These are phyloP conservation scores for Globisporangium cylindrosporum DNA, from an alignment of 352 stramenopile genomes.

Conservation along the genomic window DNA sequence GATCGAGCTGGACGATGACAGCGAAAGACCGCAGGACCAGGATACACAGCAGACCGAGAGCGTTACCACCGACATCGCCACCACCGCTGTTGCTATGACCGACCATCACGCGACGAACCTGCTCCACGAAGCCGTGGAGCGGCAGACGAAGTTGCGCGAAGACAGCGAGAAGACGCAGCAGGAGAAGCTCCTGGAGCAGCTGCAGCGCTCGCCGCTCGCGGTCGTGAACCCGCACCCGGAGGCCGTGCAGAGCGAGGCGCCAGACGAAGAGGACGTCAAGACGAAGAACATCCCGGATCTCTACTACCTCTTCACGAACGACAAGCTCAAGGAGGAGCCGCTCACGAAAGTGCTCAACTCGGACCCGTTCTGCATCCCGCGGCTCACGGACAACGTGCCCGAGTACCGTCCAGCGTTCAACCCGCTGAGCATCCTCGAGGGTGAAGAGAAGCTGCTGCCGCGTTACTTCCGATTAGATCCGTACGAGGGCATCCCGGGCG, in stretches of 20 bases:
- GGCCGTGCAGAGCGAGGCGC: slow-evolving; percentile 14
- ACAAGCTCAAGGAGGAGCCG: slow-evolving; percentile 56
- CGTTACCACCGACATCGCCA: too few species aligned
- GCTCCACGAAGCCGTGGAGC: slow-evolving; percentile 20
- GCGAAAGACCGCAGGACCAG: neutral
- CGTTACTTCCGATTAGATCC: slow-evolving; percentile 59
- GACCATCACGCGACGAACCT: slow-evolving; percentile 18
- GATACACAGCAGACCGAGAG: neutral
- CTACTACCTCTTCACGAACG: slow-evolving; percentile 62
- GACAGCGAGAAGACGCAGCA: neutral
- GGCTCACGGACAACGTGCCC: slow-evolving; percentile 66
- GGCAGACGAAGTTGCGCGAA: slow-evolving; percentile 10
- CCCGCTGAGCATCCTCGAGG: slow-evolving; percentile 63
- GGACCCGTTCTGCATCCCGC: slow-evolving; percentile 72
- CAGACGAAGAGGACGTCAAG: slow-evolving; percentile 15
- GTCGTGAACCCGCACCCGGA: slow-evolving; percentile 13
- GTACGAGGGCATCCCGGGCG: slow-evolving; percentile 20
- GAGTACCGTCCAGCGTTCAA: slow-evolving; percentile 73
- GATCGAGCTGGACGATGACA: neutral
- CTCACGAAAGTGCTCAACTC: slow-evolving; percentile 43
- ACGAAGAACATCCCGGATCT: slow-evolving; percentile 39
- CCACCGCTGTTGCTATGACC: too few species aligned
- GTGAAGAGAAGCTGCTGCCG: slow-evolving; percentile 68
- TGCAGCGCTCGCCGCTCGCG: neutral
- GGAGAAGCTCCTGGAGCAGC: neutral